phyloP scores from a whole-genome alignment of 129 eudicot genomes.

The Artemisia annua region DNA sequence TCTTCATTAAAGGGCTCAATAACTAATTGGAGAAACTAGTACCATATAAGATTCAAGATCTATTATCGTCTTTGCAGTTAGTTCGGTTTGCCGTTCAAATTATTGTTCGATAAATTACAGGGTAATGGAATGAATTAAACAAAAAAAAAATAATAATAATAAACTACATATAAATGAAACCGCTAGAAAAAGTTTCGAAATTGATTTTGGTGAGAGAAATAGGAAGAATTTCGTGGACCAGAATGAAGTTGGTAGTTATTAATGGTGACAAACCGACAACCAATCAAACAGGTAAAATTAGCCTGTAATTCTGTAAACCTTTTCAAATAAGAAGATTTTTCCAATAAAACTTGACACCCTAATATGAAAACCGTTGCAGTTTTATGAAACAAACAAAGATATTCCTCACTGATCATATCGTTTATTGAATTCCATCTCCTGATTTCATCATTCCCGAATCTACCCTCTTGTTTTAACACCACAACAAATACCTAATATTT shows the following conservation, averaged over 20 bases:
- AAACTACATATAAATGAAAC: not conserved
- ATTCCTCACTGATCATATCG: not conserved
- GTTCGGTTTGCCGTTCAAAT: too few relatives aligned
- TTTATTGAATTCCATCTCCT: not conserved
- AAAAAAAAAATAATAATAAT: too few relatives aligned
- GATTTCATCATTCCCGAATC: not conserved
- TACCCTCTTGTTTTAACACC: not conserved
- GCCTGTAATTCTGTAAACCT: not conserved
- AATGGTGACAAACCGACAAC: not conserved
- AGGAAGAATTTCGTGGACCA: conserved; percentile 8
- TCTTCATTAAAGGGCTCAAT: too few relatives aligned
- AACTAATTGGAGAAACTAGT: too few relatives aligned
- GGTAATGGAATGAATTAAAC: not conserved
- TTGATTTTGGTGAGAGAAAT: not conserved
- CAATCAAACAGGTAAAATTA: not conserved
- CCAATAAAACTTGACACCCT: not conserved
- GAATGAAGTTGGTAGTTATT: conserved; percentile 6
- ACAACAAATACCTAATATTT: conserved; percentile 6
- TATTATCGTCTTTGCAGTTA: too few relatives aligned
- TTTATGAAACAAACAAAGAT: not conserved
- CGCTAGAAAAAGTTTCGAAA: not conserved
- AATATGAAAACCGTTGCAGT: not conserved
- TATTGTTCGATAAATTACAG: too few relatives aligned
- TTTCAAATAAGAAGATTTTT: not conserved
- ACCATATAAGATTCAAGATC: too few relatives aligned